Evolutionary conservation across 2,329 filamentous ascomycete species (phyloP).

Genomic region (Aspergillus luchuensis): DNA sequence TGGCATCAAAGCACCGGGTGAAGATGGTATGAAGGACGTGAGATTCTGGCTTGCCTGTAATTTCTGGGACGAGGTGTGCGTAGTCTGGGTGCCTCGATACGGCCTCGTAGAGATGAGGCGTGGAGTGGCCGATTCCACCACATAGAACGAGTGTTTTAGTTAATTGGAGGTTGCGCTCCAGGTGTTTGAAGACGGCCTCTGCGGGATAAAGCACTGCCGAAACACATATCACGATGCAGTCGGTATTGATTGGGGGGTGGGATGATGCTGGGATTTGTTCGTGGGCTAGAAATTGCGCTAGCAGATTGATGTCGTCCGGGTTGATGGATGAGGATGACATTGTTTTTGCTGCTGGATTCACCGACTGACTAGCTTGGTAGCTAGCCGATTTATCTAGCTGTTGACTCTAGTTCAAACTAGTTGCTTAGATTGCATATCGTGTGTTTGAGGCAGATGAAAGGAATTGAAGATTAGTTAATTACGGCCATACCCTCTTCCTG

Average conservation of each 20-base stretch:
- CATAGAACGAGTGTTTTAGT: constrained; percentile 45
- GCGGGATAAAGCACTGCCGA: constrained; percentile 43
- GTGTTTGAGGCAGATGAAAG: too few relatives aligned
- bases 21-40: constrained; percentile 43
- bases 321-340: background rate
- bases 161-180: constrained; percentile 32
- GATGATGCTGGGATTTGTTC: constrained; percentile 23
- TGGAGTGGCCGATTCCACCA: constrained; percentile 52
- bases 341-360: too few relatives aligned
- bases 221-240: constrained; percentile 45
- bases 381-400: too few relatives aligned
- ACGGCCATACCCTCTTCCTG: too few relatives aligned
- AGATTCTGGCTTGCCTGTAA: constrained; percentile 44
- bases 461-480: too few relatives aligned
- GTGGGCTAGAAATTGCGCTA: constrained; percentile 34
- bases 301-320: constrained; percentile 32
- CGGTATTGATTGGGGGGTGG: constrained; percentile 25
- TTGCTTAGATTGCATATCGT: too few relatives aligned
- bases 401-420: too few relatives aligned
- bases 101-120: constrained; percentile 45
- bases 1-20: constrained; percentile 25
- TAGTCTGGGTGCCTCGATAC: constrained; percentile 35
- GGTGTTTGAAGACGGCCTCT: constrained; percentile 36
- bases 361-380: too few relatives aligned
- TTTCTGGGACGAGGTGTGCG: constrained; percentile 31